Evolutionary conservation across 495 filamentous ascomycete species (phyloP), one percentile per base, ranked within the genome.

Genomic region (Penicillium paxilli): DNA sequence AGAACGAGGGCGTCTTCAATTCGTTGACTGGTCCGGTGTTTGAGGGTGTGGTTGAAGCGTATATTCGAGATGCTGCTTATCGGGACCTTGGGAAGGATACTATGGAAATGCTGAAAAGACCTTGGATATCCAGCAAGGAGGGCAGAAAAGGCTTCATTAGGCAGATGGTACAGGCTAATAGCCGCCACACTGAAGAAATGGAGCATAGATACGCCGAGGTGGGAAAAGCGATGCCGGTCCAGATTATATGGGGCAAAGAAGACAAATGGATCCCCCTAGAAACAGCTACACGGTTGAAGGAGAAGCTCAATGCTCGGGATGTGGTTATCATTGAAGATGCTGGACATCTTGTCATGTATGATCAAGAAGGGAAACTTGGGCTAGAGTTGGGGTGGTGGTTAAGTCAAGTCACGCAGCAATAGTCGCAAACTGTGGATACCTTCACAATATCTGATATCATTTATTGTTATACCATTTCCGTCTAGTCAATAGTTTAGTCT

Each of bases 321-420:
- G 52, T 69, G 20, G 63, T 63, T 19, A 14, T 69, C 19, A 63
- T 73, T 38, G 65, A 72, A 5, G 60, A 56, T 10, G 70, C 67
- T 5, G 70, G 70, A 0, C 70, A 72, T 64, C 37, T 72, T 53
- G 52, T 69, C 0, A 68, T 69, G 65, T 66, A 58, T 56, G 70
- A 74, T 51, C 67, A 74, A 42, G 56, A 54, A 28, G 63, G 51
- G 16, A 57, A 42, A 17, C 47, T 73, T 11, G 65, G 57, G 12
- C 52, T 65, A n/a, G 69, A 72, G 38, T 23, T 71, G 14, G 62
- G 52, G 0, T 51, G 45, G 51, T 71, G 65, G 65, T 44, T 68
- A 42, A 49, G 37, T n/a, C 21, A 14, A 11, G 33, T 20, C 9
- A 25, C 23, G n/a, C 6, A 14, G 35, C 12, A 14, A 42, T 2